Base-by-base conservation (phyloP, 139 green algal genomes). In the Tetraselmis chui region DNA sequence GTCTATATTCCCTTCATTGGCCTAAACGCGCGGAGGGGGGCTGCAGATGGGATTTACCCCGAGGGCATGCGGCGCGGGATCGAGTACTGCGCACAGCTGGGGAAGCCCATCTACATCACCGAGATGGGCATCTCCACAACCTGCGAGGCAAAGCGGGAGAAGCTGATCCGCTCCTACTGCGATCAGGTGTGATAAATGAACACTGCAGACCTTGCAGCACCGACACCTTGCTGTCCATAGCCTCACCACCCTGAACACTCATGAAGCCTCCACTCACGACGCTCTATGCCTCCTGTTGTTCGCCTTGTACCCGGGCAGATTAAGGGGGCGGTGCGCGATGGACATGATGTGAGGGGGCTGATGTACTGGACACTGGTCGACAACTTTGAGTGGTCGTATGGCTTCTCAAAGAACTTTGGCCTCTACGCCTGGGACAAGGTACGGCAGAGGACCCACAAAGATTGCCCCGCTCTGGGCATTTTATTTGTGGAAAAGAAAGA, bases 281-380 rank as follows among this genome's bases (percentile, higher is more conserved):
- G n/a, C n/a, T n/a, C n/a, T n/a, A n/a, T n/a, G n/a, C n/a, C n/a
- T n/a, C n/a, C n/a, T n/a, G n/a, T n/a, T n/a, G n/a, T n/a, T n/a
- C 22, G 75, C 23, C 22, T 1, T 79, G 76, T 32, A 31, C 2
- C n/a, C 18, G 1, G 28, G 80, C 80, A 83, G 80, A 26, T 83
- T 2, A 74, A 83, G 29, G 27, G 79, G 29, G 80, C 80, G 1
- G 67, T 83, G 23, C 59, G 30, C 58, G 80, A 83, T 75, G 80
- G 80, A 23, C n/a, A 77, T 0, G 80, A 83, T 26, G 80, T 83
- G 29, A 67, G 80, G 0, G 67, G 80, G 22, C 27, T 83, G 0
- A 79, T 83, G 67, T 83, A 83, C 67, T 83, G 80, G 80, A 83
- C 80, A 18, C 30, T 83, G 45, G 23, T 76, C 2, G 80, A 79